A percentile compares a stretch with the other conserved stretches of the same genome.
phyloP scores from a whole-genome alignment of 2,329 filamentous ascomycete genomes.

The Paracamarosporium sp. region DNA sequence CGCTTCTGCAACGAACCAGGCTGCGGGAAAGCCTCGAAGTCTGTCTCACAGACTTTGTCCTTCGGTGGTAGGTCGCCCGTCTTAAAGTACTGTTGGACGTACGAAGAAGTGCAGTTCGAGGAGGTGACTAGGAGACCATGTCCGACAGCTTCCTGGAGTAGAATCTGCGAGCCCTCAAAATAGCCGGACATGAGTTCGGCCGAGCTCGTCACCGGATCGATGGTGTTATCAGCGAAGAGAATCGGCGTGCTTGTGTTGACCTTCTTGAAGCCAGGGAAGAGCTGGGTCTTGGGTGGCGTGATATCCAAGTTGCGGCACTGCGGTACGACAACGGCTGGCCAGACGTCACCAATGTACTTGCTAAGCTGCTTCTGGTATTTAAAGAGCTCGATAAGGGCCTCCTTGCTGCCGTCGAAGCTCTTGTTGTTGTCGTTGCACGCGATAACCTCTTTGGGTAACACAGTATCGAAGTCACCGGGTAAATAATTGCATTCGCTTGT shows the following conservation, averaged over 20 bases:
- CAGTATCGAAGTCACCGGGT: background rate
- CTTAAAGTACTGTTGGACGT: slow-evolving; percentile 9
- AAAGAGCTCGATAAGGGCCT: slow-evolving; percentile 6
- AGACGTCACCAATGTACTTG: slow-evolving; percentile 13
- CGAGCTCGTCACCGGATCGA: slow-evolving; percentile 61
- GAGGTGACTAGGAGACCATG: slow-evolving; percentile 3
- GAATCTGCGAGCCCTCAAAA: slow-evolving; percentile 50
- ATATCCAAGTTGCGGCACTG: slow-evolving; percentile 15
- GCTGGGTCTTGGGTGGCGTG: slow-evolving; percentile 14
- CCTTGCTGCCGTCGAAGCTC: slow-evolving; percentile 7
- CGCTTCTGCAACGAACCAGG: background rate
- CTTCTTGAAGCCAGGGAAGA: slow-evolving; percentile 10
- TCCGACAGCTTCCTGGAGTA: slow-evolving; percentile 46
- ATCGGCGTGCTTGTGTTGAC: slow-evolving; percentile 46
- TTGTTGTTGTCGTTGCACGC: slow-evolving; percentile 18
- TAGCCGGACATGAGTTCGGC: slow-evolving; percentile 41
- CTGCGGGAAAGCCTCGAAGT: slow-evolving; percentile 23
- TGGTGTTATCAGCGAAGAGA: slow-evolving; percentile 58
- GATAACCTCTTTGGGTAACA: slow-evolving; percentile 11
- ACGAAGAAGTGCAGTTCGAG: slow-evolving; percentile 7
- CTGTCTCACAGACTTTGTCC: slow-evolving; percentile 28
- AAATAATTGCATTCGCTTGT: slow-evolving; percentile 2
- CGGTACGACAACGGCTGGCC: background rate
- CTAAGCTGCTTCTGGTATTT: background rate
- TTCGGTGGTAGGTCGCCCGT: slow-evolving; percentile 8